Conservation (phyloP, 345 rosid genomes). For the Orychophragmus violaceus region DNA sequence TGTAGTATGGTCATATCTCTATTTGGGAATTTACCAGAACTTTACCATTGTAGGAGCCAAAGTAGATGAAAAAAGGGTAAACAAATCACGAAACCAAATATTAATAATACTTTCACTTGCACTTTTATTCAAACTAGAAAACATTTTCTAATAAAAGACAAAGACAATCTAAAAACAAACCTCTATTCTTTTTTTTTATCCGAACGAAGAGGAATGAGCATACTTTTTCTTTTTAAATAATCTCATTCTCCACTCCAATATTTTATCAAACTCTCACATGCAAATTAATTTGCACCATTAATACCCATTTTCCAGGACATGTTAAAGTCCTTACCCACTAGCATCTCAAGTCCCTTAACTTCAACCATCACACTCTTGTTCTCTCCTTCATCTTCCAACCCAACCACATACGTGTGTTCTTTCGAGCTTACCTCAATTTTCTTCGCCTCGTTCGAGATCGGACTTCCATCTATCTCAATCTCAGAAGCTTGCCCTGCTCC, state of each 20-base stretch:
- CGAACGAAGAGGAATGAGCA: no score
- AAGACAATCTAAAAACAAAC: conserved; percentile 8
- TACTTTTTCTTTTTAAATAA: not conserved
- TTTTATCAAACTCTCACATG: no score
- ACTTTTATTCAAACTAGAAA: not conserved
- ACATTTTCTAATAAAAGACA: not conserved
- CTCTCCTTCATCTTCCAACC: conserved; percentile 31
- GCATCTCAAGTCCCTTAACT: conserved; percentile 48
- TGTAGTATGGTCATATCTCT: no score
- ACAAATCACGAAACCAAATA: not conserved
- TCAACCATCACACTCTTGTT: conserved; percentile 55
- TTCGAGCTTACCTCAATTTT: conserved; percentile 33
- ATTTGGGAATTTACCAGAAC: not conserved
- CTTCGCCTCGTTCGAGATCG: not conserved
- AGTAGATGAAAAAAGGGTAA: not conserved
- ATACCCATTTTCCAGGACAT: conserved; percentile 63
- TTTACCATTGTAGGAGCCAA: not conserved
- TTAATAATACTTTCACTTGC: not conserved
- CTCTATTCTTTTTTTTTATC: not conserved
- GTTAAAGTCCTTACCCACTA: conserved; percentile 60
- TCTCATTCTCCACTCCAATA: no score
- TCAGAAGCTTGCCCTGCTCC: conserved; percentile 39
- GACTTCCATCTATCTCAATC: conserved; percentile 46
- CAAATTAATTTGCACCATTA: not conserved
- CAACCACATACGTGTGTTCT: conserved; percentile 40